Evolutionary conservation across 2,329 filamentous ascomycete genomes (phyloP), one percentile per base, ranked within the genome.

Genomic region (Ilyonectria robusta): DNA sequence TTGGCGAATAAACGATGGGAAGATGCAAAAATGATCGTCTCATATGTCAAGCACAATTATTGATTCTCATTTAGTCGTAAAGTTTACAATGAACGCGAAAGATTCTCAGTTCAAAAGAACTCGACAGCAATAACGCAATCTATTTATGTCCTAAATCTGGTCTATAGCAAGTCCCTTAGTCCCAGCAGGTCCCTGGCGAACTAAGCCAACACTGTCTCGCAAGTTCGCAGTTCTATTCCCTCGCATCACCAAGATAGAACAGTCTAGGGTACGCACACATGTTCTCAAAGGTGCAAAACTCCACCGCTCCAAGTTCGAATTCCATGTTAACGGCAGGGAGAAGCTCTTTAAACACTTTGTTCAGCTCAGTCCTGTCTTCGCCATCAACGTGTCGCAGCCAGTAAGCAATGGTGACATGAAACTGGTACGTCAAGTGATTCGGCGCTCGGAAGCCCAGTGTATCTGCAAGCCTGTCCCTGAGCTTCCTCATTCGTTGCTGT

Each of bases 401-500:
- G 65, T 75, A 75, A 17, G 71, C 73, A 21, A 75, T 54, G 31
- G 59, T 72, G n/a, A 75, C 66, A 42, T 75, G 73, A 47, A 75
- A 72, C 2, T 53, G 54, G 44, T 75, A 75, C 2, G 62, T 62
- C 4, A 75, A 31, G 53, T 75, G 72, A 48, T 73, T 72, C n/a
- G 71, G 71, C 35, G 60, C 65, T 26, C 62, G 64, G 59, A 74
- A 72, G 17, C 66, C 67, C 6, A 74, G 17, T 1, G 48, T 37
- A 35, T 75, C 70, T 1, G 71, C 66, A 11, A 75, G 46, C 48
- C 65, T 57, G 35, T 75, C 70, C 35, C 71, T 58, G 42, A 75
- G 67, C 21, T 69, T 62, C 29, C 71, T 60, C 58, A 74, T 62
- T 13, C 72, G 70, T 53, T 55, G 55, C 53, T 72, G 70, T 58